These are phyloP conservation scores for Pilobolus umbonatus DNA, from an alignment of 192 early-diverging fungal species.

Conservation along the genomic window DNA sequence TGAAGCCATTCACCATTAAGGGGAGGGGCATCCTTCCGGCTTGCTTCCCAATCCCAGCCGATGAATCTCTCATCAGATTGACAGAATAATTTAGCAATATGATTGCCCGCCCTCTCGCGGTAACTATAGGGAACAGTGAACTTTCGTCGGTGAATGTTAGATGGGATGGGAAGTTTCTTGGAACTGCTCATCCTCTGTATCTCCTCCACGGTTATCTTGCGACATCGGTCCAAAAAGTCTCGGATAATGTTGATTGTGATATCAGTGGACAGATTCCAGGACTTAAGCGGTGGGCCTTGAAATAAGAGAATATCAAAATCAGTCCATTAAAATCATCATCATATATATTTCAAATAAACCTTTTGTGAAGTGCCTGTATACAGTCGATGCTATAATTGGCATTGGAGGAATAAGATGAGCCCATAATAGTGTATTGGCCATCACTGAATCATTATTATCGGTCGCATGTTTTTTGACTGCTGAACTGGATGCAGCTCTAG, in stretches of 20 bases:
- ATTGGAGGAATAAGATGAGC: conserved; percentile 7
- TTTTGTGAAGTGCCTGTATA: conserved; percentile 12
- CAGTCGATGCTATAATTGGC: conserved; percentile 14
- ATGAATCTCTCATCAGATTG: conserved; percentile 25
- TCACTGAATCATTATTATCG: background rate
- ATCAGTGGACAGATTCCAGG: conserved; percentile 37
- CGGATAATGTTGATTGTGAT: conserved; percentile 30
- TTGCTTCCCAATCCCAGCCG: conserved; percentile 44
- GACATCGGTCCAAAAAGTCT: conserved; percentile 23
- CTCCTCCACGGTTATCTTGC: conserved; percentile 31
- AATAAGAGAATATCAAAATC: background rate
- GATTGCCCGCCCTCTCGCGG: conserved; percentile 30
- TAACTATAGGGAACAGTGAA: conserved; percentile 26
- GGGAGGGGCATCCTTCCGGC: conserved; percentile 11
- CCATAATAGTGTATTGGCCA: conserved; percentile 12
- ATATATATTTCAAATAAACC: background rate
- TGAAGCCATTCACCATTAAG: conserved; percentile 41
- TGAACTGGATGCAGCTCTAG: too few relatives aligned
- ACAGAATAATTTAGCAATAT: conserved; percentile 27
- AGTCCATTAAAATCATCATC: background rate
- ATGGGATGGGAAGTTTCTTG: conserved; percentile 22
- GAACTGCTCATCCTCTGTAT: conserved; percentile 31
- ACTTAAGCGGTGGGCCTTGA: conserved; percentile 40
- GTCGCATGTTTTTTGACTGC: background rate
- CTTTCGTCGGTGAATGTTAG: background rate